A percentile compares a stretch with the other conserved stretches of the same genome.
Evolutionary conservation across 2,329 filamentous ascomycete genomes (phyloP).

Genomic region (Fusarium concolor): DNA sequence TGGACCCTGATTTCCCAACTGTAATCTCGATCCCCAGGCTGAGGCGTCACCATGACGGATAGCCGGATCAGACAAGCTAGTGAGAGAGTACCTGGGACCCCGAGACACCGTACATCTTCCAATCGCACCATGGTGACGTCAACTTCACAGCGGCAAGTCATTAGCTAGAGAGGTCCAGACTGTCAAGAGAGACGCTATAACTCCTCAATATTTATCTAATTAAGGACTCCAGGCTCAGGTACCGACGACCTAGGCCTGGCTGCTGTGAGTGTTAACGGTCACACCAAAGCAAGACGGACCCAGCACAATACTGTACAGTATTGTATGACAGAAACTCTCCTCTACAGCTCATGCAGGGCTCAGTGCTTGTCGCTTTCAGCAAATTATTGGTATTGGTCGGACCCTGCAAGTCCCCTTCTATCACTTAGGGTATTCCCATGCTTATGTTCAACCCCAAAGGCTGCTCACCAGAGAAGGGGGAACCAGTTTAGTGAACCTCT

Average conservation of each 20-base stretch:
- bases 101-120: slow-evolving; percentile 30
- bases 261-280: slow-evolving; percentile 1
- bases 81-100: slow-evolving; percentile 30
- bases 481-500: slow-evolving; percentile 6
- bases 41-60: slow-evolving; percentile 45
- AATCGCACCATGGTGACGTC: slow-evolving; percentile 48
- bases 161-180: slow-evolving; percentile 26
- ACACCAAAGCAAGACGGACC: slow-evolving; percentile 9
- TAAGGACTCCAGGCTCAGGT: slow-evolving; percentile 17
- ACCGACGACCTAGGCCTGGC: slow-evolving; percentile 4
- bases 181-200: slow-evolving; percentile 7
- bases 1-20: slow-evolving; percentile 49
- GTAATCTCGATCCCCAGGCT: slow-evolving; percentile 48
- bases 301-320: slow-evolving; percentile 13
- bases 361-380: slow-evolving; percentile 21
- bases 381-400: slow-evolving; percentile 13
- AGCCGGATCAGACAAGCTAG: slow-evolving; percentile 27
- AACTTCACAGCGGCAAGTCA: slow-evolving; percentile 25
- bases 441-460: slow-evolving; percentile 8
- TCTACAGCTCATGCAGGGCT: slow-evolving; percentile 36
- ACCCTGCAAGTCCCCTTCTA: slow-evolving; percentile 35
- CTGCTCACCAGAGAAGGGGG: background rate
- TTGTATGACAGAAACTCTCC: slow-evolving; percentile 20
- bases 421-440: slow-evolving; percentile 16
- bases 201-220: slow-evolving; percentile 1